Conservation (phyloP, 495 filamentous ascomycete species). For the Parmelia sp. region DNA sequence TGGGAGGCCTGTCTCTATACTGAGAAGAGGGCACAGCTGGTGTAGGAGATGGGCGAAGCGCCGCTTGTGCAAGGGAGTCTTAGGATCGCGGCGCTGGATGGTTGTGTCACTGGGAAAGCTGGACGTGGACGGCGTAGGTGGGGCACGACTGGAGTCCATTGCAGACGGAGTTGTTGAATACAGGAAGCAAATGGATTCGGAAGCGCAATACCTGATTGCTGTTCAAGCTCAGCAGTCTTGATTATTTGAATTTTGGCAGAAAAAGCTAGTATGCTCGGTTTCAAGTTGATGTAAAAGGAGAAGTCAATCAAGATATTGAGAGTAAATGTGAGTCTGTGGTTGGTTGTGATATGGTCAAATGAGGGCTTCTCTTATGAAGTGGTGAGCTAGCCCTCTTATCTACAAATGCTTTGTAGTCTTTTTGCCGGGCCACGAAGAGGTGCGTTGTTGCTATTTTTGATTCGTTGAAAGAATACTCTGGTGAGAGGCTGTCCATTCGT, state of each 20-base stretch:
- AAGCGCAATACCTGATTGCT: background rate
- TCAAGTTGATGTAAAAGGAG: background rate
- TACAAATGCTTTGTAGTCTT: background rate
- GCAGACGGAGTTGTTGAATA: background rate
- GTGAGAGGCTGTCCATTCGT: background rate
- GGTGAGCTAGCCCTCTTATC: background rate
- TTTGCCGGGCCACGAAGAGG: background rate
- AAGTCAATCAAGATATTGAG: background rate
- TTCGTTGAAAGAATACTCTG: background rate
- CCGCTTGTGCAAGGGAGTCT: constrained; percentile 25
- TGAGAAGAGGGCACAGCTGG: constrained; percentile 37
- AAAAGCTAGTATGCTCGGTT: background rate
- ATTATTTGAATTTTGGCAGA: background rate
- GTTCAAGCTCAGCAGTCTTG: background rate
- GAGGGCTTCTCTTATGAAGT: background rate
- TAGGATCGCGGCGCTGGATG: constrained; percentile 14
- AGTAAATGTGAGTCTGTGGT: background rate
- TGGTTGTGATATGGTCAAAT: background rate
- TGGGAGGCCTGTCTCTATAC: constrained; percentile 46
- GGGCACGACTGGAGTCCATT: constrained; percentile 3
- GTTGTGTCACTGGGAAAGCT: background rate
- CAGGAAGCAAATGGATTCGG: background rate
- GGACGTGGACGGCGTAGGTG: background rate
- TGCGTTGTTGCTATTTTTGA: background rate
- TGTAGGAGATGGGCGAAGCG: constrained; percentile 35